Evolutionary conservation across 805 yeast genomes (phyloP).

Genomic region (Wickerhamiella dianesei): DNA sequence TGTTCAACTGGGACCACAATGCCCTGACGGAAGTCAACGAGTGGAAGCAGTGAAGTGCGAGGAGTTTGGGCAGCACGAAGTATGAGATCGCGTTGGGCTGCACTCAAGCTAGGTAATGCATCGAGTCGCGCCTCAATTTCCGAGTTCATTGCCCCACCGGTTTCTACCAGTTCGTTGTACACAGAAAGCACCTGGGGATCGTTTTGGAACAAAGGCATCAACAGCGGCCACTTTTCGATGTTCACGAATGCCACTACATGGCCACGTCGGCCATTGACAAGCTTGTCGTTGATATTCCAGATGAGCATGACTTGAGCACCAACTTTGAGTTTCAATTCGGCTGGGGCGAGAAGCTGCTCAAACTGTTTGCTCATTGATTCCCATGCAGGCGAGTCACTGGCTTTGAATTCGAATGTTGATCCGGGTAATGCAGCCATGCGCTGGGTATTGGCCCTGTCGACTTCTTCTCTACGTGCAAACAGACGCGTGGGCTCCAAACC

Average conservation of each 20-base stretch:
- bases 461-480: conserved; percentile 73
- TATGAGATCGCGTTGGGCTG: not conserved
- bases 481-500: conserved; percentile 83
- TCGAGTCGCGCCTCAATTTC: not conserved
- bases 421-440: conserved; percentile 42
- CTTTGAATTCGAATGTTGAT: conserved; percentile 29
- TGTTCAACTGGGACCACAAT: conserved; percentile 10
- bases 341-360: conserved; percentile 60
- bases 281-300: conserved; percentile 47
- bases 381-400: conserved; percentile 31
- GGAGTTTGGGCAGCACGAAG: conserved; percentile 8
- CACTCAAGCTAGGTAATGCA: not conserved
- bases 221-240: conserved; percentile 9
- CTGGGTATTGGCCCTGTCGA: conserved; percentile 53
- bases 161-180: conserved; percentile 13
- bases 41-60: conserved; percentile 8
- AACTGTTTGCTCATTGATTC: conserved; percentile 26
- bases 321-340: conserved; percentile 48
- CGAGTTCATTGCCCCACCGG: conserved; percentile 29
- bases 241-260: conserved; percentile 42
- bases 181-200: conserved; percentile 7
- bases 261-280: conserved; percentile 89
- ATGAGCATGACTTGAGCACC: conserved; percentile 89
- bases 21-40: conserved; percentile 16
- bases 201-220: conserved; percentile 7